These are phyloP conservation scores for Tulasnella sp. DNA, from an alignment of 768 basidiomycete species.

Conservation along the genomic window DNA sequence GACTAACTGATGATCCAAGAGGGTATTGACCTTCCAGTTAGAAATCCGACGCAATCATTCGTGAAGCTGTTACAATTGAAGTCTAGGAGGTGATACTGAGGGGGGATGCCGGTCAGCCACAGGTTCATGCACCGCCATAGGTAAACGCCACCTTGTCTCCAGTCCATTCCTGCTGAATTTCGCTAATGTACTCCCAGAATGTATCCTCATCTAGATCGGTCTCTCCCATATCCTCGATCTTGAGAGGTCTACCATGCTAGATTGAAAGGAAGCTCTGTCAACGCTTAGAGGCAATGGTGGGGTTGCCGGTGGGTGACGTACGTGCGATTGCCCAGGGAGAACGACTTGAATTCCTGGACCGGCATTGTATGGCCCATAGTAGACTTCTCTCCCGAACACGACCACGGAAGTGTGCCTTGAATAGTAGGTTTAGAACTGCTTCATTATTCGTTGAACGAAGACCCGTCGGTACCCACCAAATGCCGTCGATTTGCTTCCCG, in stretches of 20 bases:
- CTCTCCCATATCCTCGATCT: conserved; percentile 68
- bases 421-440: conserved; percentile 28
- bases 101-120: not conserved
- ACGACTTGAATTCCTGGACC: conserved; percentile 68
- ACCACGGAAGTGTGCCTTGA: conserved; percentile 92
- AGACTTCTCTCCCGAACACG: conserved; percentile 77
- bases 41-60: conserved; percentile 78
- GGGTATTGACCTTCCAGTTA: conserved; percentile 80
- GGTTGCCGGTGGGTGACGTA: conserved; percentile 39
- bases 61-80: conserved; percentile 97
- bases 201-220: conserved; percentile 80
- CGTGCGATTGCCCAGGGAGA: conserved; percentile 75
- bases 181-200: conserved; percentile 75
- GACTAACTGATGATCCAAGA: conserved; percentile 69
- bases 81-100: conserved; percentile 80
- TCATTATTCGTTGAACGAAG: not conserved
- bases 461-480: conserved; percentile 58
- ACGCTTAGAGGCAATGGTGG: not conserved
- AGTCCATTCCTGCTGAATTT: conserved; percentile 75
- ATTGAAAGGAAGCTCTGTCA: not conserved
- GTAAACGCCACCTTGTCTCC: conserved; percentile 60
- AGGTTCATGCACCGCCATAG: no score
- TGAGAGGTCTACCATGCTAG: conserved; percentile 71
- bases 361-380: conserved; percentile 55
- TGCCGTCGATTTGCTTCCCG: conserved; percentile 86